These are phyloP conservation scores for Termitomyces sp. DNA, from an alignment of 768 basidiomycete species.

Conservation along the genomic window DNA sequence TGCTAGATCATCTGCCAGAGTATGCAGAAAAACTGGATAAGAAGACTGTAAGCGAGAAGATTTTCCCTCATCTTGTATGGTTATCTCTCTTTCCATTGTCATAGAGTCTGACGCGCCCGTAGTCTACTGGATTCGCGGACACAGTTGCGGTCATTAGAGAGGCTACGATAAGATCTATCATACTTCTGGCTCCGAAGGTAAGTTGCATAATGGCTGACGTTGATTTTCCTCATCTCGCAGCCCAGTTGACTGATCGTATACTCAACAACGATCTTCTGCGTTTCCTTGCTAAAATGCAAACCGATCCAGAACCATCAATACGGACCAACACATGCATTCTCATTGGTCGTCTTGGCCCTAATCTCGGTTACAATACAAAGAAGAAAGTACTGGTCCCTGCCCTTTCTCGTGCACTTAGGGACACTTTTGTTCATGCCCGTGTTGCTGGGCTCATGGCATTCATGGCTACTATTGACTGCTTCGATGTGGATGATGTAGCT, in stretches of 20 bases:
- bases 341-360: slow-evolving; percentile 84
- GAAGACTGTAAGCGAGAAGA: slow-evolving; percentile 76
- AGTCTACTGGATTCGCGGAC: slow-evolving; percentile 97
- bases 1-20: slow-evolving; percentile 79
- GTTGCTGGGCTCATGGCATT: slow-evolving; percentile 95
- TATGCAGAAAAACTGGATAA: slow-evolving; percentile 87
- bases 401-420: slow-evolving; percentile 84
- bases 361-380: slow-evolving; percentile 83
- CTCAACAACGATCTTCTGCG: slow-evolving; percentile 96
- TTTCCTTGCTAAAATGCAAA: slow-evolving; percentile 88
- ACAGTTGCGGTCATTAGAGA: slow-evolving; percentile 93
- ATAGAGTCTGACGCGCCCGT: slow-evolving; percentile 1
- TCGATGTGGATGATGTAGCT: slow-evolving; percentile 84
- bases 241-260: slow-evolving; percentile 81
- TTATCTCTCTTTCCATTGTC: neutral
- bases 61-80: slow-evolving; percentile 89
- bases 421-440: slow-evolving; percentile 87
- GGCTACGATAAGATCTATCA: slow-evolving; percentile 87
- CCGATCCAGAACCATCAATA: slow-evolving; percentile 89
- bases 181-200: slow-evolving; percentile 81
- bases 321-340: slow-evolving; percentile 97
- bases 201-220: neutral
- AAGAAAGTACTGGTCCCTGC: slow-evolving; percentile 97
- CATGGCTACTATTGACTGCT: slow-evolving; percentile 91
- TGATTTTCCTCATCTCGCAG: neutral